Base-by-base conservation (phyloP, 805 yeast genomes). In the Spathaspora girioi region DNA sequence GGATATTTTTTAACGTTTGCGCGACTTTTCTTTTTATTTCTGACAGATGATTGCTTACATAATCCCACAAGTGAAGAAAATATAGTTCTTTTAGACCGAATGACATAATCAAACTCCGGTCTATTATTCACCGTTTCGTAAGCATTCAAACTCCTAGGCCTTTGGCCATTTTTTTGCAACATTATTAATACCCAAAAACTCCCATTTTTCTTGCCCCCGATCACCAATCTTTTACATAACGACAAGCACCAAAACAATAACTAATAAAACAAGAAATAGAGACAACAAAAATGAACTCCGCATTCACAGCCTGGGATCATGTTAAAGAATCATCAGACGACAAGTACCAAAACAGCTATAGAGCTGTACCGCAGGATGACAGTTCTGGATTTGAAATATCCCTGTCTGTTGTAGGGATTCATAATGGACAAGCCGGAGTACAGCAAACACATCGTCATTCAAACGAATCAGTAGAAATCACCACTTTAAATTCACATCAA, bases 261-360 rank as follows among this genome's bases (percentile, higher is more conserved):
- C 35, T 31, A 31, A 31, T 31, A 11, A 4, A 31, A 11, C 8
- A 10, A n/a, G n/a, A n/a, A n/a, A 23, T 14, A 31, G 12, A 31
- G 35, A 31, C n/a, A 31, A 14, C 8, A 31, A 52, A 15, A 18
- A 65, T 64, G 68, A 64, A 63, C 49, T 35, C 59, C 11, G 58
- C 61, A 47, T 66, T 55, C 46, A 54, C 55, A 12, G 48, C 62
- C 26, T 66, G 70, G 69, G 52, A 53, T 43, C 57, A 57, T 41
- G 66, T 60, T 43, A 61, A 61, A 45, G 57, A 53, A 5, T 52
- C 56, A 14, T 43, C 51, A 26, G 67, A 61, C 17, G 68, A 61
- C 41, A 65, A 64, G 53, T 66, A 67, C 43, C 71, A 69, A 48
- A 68, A 71, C 10, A 51, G 67, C 14, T 69, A 67, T 54, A 63